These are phyloP conservation scores for Wickerhamomyces bovis DNA, from an alignment of 805 yeast species.

Conservation along the genomic window DNA sequence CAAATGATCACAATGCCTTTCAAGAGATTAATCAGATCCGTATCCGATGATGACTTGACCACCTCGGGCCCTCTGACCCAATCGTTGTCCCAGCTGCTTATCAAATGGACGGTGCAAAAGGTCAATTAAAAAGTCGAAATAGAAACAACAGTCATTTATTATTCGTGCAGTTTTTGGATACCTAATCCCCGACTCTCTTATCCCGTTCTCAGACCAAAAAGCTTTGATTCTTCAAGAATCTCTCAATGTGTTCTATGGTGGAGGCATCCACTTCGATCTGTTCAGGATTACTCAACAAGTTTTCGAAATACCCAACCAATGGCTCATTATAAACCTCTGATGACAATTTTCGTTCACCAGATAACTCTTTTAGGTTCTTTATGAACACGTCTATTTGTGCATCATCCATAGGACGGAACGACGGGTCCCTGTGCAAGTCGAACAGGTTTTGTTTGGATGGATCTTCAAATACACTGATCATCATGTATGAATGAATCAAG, in stretches of 20 bases:
- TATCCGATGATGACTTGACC: conserved; percentile 36
- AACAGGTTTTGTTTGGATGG: neutral
- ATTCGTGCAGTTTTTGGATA: no score
- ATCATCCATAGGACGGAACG: neutral
- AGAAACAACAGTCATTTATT: conserved; percentile 17
- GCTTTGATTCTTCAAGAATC: conserved; percentile 2
- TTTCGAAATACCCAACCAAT: conserved; percentile 4
- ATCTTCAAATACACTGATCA: conserved; percentile 3
- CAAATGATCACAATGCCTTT: neutral
- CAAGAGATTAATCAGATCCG: conserved; percentile 36
- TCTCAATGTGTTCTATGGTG: conserved; percentile 5
- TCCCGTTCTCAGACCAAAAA: neutral
- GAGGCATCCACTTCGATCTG: neutral
- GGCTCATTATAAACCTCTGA: conserved; percentile 7
- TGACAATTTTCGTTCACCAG: conserved; percentile 6
- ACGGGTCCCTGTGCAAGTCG: neutral
- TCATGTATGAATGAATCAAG: conserved; percentile 6
- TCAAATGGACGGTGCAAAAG: conserved; percentile 26
- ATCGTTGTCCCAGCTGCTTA: conserved; percentile 38
- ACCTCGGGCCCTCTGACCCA: conserved; percentile 38
- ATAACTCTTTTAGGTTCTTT: conserved; percentile 4
- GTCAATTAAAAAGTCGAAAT: conserved; percentile 52
- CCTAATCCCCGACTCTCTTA: neutral
- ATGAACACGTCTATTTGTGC: neutral
- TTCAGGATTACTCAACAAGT: neutral